phyloP scores from a whole-genome alignment of 164 flowering plant species.

The Aristolochia californica region DNA sequence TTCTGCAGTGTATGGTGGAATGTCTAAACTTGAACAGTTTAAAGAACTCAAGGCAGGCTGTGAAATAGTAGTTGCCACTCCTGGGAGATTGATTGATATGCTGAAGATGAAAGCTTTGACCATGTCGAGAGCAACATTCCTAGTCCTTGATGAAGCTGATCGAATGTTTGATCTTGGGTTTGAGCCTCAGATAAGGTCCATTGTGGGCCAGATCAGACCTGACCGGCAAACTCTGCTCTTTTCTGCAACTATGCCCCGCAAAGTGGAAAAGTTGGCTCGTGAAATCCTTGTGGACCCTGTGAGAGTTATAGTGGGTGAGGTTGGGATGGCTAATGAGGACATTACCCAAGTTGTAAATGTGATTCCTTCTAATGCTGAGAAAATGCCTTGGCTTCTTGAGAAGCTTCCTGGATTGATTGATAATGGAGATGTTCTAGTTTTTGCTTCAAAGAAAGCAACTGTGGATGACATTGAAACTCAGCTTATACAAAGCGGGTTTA shows the following conservation, averaged over 20 bases:
- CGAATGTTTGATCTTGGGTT: constrained; percentile 98
- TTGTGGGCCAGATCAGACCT: constrained; percentile 94
- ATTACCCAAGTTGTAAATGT: constrained; percentile 87
- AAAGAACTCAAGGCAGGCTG: constrained; percentile 97
- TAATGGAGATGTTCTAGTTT: constrained; percentile 83
- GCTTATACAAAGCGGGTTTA: constrained; percentile 48
- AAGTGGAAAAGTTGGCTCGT: constrained; percentile 83
- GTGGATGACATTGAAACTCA: constrained; percentile 87
- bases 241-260: constrained; percentile 96
- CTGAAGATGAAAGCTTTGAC: constrained; percentile 90
- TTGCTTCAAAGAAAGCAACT: constrained; percentile 77
- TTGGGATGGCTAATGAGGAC: constrained; percentile 94
- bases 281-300: constrained; percentile 82
- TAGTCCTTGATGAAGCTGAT: constrained; percentile 98
- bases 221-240: constrained; percentile 92
- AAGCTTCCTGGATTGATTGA: constrained; percentile 85
- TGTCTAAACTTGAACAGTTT: constrained; percentile 97
- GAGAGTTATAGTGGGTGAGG: constrained; percentile 87
- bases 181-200: constrained; percentile 91
- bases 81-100: constrained; percentile 96
- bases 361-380: constrained; percentile 71
- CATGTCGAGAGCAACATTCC: constrained; percentile 77
- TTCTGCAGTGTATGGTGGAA: constrained; percentile 94
- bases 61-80: constrained; percentile 95
- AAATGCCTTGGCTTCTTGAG: constrained; percentile 86